phyloP scores from a whole-genome alignment of 306 rosid species.

The Datisca glomerata region DNA sequence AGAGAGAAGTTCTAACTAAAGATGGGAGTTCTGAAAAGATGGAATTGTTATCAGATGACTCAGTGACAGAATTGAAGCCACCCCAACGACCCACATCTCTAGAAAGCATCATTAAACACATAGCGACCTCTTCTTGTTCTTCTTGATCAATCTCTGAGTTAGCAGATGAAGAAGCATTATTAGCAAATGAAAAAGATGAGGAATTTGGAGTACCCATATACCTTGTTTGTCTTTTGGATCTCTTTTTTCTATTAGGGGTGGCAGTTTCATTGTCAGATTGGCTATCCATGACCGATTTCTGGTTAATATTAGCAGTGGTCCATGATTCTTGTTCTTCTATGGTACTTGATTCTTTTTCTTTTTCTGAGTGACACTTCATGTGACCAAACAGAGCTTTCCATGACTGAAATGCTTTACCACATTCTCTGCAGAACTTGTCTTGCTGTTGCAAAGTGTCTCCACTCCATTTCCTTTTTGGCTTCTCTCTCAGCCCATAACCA shows the following conservation, averaged over 20 bases:
- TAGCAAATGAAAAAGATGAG: constrained; percentile 28
- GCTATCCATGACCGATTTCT: constrained; percentile 35
- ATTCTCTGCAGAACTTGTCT: constrained; percentile 70
- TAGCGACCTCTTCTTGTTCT: constrained; percentile 85
- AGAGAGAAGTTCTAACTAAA: constrained; percentile 4
- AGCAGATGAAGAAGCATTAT: constrained; percentile 36
- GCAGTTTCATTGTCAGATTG: constrained; percentile 64
- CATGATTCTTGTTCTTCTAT: constrained; percentile 62
- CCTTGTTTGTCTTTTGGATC: constrained; percentile 61
- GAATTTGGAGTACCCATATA: constrained; percentile 18
- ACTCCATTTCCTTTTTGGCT: constrained; percentile 56
- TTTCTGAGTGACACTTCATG: constrained; percentile 79
- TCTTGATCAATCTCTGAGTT: constrained; percentile 71
- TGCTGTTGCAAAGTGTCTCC: constrained; percentile 26
- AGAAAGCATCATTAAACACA: constrained; percentile 82
- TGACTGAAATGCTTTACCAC: constrained; percentile 62
- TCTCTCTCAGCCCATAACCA: constrained; percentile 69
- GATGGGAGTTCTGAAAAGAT: constrained; percentile 36
- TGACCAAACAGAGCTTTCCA: constrained; percentile 90
- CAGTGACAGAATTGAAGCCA: constrained; percentile 30
- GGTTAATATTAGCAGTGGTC: constrained; percentile 21
- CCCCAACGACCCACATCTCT: constrained; percentile 50
- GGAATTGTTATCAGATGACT: constrained; percentile 58
- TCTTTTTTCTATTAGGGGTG: constrained; percentile 36
- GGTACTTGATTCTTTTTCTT: constrained; percentile 26